These are phyloP conservation scores for Colletotrichum sp. DNA, from an alignment of 2,329 filamentous ascomycete genomes.

Conservation along the genomic window DNA sequence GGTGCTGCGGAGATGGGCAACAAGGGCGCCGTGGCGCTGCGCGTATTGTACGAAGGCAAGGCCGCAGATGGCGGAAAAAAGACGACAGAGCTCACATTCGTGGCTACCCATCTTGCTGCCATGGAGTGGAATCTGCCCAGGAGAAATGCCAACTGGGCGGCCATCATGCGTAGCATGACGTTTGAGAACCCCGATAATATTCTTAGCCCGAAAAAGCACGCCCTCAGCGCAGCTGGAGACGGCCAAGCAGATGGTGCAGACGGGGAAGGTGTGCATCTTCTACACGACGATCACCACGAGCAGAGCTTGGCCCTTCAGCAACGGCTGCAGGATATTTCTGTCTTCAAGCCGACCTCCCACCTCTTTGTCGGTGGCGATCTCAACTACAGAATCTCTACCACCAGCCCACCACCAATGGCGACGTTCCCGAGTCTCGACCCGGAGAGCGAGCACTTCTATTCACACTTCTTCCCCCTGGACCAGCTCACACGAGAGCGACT, in stretches of 20 bases:
- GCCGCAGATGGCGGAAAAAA: slow-evolving; percentile 30
- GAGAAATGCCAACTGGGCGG: slow-evolving; percentile 88
- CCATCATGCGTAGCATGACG: slow-evolving; percentile 79
- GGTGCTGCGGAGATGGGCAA: slow-evolving; percentile 91
- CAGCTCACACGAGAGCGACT: slow-evolving; percentile 78
- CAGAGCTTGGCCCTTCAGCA: slow-evolving; percentile 43
- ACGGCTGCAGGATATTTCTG: slow-evolving; percentile 60
- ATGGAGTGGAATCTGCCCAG: slow-evolving; percentile 80
- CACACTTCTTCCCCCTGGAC: slow-evolving; percentile 73
- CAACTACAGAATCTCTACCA: slow-evolving; percentile 87
- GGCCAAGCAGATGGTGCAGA: slow-evolving; percentile 28
- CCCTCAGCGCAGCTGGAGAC: not conserved
- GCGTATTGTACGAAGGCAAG: slow-evolving; percentile 62
- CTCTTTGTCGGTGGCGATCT: slow-evolving; percentile 91
- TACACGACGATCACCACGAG: slow-evolving; percentile 38
- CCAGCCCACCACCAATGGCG: slow-evolving; percentile 65
- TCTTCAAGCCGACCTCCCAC: slow-evolving; percentile 78
- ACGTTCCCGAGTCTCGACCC: slow-evolving; percentile 65
- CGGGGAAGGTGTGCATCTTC: slow-evolving; percentile 32
- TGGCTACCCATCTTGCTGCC: slow-evolving; percentile 86
- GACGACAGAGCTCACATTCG: slow-evolving; percentile 77
- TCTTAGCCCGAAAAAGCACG: slow-evolving; percentile 25
- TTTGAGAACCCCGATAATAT: slow-evolving; percentile 65
- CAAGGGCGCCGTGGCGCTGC: slow-evolving; percentile 87
- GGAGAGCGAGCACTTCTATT: slow-evolving; percentile 66